A percentile compares a stretch with the other conserved stretches of the same genome.
These are phyloP conservation scores for Rubus idaeus DNA, from an alignment of 306 rosid genomes.

Conservation along the genomic window DNA sequence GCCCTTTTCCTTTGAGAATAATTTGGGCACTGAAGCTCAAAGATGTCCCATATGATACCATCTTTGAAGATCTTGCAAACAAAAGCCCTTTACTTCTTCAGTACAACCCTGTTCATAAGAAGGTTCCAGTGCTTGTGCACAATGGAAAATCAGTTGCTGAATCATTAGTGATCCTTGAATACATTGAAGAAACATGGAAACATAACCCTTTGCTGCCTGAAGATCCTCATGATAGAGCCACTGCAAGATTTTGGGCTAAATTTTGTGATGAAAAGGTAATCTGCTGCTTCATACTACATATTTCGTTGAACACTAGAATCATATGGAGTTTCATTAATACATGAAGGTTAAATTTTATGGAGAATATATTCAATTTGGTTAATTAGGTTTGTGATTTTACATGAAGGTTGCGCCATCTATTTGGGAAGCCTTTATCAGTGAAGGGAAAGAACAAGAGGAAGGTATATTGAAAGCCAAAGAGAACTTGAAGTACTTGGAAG, in stretches of 20 bases:
- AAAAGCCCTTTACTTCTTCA: constrained; percentile 38
- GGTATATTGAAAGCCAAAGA: constrained; percentile 9
- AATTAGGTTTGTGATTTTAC: neutral
- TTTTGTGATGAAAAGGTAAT: constrained; percentile 30
- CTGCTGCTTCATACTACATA: neutral
- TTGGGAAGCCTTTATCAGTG: neutral
- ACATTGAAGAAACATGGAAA: constrained; percentile 39
- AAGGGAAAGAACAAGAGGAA: constrained; percentile 39
- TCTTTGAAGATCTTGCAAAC: constrained; percentile 38
- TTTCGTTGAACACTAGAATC: neutral
- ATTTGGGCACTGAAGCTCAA: constrained; percentile 44
- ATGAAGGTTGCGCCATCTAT: constrained; percentile 14
- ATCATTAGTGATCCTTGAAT: constrained; percentile 33
- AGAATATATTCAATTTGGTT: neutral
- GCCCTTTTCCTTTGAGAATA: constrained; percentile 28
- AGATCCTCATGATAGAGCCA: constrained; percentile 23
- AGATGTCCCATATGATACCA: constrained; percentile 26
- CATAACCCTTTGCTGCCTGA: constrained; percentile 30
- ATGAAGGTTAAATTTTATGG: neutral
- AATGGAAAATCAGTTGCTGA: constrained; percentile 30
- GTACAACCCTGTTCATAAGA: constrained; percentile 32
- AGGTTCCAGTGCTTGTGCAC: constrained; percentile 39
- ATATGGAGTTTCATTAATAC: neutral
- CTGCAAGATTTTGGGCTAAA: constrained; percentile 40
- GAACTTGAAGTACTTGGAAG: constrained; percentile 28